Conservation (phyloP, 2,329 filamentous ascomycete species). For the Leptographium flavum region DNA sequence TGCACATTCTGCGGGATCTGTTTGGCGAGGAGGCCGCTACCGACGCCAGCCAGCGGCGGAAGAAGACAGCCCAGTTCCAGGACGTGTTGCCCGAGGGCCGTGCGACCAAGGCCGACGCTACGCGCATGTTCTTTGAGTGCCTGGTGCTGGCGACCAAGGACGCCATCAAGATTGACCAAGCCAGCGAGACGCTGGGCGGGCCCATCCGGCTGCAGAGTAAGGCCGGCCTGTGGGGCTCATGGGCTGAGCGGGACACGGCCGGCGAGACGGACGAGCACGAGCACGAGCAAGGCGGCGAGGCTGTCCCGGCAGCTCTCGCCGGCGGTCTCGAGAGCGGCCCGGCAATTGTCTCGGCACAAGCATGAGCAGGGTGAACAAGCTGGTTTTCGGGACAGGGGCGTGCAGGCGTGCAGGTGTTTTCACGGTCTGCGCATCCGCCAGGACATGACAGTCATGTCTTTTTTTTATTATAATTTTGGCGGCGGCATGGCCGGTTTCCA, state of each 20-base stretch:
- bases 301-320: not conserved
- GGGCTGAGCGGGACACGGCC: constrained; percentile 70
- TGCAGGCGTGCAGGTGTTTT: not conserved
- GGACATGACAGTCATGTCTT: not conserved
- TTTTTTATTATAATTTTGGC: not conserved
- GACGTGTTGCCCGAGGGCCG: constrained; percentile 71
- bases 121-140: constrained; percentile 99
- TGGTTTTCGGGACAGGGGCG: not conserved
- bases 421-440: not conserved
- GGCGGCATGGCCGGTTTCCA: not conserved
- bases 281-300: constrained; percentile 12
- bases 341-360: not conserved
- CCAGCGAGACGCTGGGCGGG: constrained; percentile 54
- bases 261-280: constrained; percentile 32
- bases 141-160: constrained; percentile 95
- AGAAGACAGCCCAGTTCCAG: constrained; percentile 68
- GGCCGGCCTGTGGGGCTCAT: constrained; percentile 89
- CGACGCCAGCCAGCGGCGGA: constrained; percentile 32
- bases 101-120: constrained; percentile 79
- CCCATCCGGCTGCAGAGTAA: constrained; percentile 78
- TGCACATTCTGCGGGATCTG: constrained; percentile 80
- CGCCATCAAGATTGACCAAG: constrained; percentile 91
- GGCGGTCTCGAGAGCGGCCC: not conserved
- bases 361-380: not conserved
- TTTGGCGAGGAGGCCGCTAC: constrained; percentile 64